phyloP scores from a whole-genome alignment of 129 eudicot genomes.

The Logfia minima region DNA sequence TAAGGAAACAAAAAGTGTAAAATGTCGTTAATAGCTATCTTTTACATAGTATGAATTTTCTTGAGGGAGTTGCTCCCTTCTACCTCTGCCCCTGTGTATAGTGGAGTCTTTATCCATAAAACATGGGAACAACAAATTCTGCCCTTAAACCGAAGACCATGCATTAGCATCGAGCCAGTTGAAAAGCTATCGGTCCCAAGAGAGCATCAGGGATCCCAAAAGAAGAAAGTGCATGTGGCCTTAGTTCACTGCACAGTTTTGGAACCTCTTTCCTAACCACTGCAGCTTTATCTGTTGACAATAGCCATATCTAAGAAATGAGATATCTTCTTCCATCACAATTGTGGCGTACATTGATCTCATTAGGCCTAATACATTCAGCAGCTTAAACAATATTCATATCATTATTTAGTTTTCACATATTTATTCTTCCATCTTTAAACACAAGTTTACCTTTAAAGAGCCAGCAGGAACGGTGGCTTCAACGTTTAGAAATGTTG shows the following conservation, averaged over 20 bases:
- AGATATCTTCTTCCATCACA: slow-evolving; percentile 76
- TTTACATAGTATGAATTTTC: too few species aligned
- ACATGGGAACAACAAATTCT: not conserved
- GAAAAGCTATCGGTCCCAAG: slow-evolving; percentile 81
- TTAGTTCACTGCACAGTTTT: slow-evolving; percentile 64
- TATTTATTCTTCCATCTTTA: not conserved
- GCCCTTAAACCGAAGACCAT: slow-evolving; percentile 51
- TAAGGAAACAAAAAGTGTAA: too few species aligned
- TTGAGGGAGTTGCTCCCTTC: too few species aligned
- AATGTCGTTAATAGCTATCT: too few species aligned
- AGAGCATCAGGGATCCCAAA: slow-evolving; percentile 94
- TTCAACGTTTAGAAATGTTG: slow-evolving; percentile 75
- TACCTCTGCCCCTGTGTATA: too few species aligned
- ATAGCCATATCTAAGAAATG: slow-evolving; percentile 83
- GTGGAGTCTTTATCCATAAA: too few species aligned
- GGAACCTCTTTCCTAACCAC: slow-evolving; percentile 71
- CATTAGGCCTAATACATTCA: slow-evolving; percentile 61
- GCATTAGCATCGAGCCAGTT: slow-evolving; percentile 84
- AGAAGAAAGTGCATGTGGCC: slow-evolving; percentile 88
- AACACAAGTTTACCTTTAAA: slow-evolving; percentile 35
- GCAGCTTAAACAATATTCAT: slow-evolving; percentile 29
- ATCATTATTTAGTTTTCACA: not conserved
- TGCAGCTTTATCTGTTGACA: slow-evolving; percentile 64
- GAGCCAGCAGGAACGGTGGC: slow-evolving; percentile 49
- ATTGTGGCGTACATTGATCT: slow-evolving; percentile 70